Conservation (phyloP, 2,329 filamentous ascomycete species). For the Xylariaceae sp. region DNA sequence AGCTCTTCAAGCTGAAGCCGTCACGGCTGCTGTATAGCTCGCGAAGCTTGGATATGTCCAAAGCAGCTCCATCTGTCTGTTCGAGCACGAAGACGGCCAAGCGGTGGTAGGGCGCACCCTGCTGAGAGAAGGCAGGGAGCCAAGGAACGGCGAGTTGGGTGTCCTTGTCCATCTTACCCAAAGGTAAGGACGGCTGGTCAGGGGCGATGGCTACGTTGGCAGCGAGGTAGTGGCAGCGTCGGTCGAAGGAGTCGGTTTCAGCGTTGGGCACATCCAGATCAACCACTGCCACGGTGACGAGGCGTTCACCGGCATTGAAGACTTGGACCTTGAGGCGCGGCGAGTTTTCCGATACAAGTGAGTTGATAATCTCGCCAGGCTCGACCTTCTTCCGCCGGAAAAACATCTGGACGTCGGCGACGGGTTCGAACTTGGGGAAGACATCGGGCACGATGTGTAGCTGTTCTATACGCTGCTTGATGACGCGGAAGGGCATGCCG, state of each 20-base stretch:
- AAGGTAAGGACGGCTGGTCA: constrained; percentile 57
- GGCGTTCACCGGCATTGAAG: constrained; percentile 75
- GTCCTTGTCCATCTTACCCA: constrained; percentile 56
- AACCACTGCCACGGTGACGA: constrained; percentile 80
- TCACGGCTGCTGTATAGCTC: constrained; percentile 53
- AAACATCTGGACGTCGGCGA: constrained; percentile 74
- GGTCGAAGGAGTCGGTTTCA: constrained; percentile 69
- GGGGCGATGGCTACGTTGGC: constrained; percentile 55
- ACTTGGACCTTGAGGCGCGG: constrained; percentile 79
- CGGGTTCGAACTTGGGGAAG: constrained; percentile 72
- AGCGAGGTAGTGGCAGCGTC: constrained; percentile 84
- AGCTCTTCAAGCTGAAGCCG: constrained; percentile 70
- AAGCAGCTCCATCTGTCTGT: constrained; percentile 59
- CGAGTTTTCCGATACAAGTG: constrained; percentile 65
- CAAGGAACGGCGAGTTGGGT: constrained; percentile 73
- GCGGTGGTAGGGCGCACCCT: constrained; percentile 88
- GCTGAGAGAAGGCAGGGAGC: constrained; percentile 82
- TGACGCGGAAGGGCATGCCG: constrained; percentile 71
- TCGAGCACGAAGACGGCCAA: constrained; percentile 79
- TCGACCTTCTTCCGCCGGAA: constrained; percentile 68
- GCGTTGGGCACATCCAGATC: constrained; percentile 86
- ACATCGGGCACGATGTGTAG: constrained; percentile 87
- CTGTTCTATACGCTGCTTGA: constrained; percentile 80
- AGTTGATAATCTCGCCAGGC: constrained; percentile 76
- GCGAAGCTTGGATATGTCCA: constrained; percentile 58